Percentiles rank a stretch among this genome's conserved stretches.
These are phyloP conservation scores for Arthrocladium fulminans DNA, from an alignment of 2,329 filamentous ascomycete species.

Conservation along the genomic window DNA sequence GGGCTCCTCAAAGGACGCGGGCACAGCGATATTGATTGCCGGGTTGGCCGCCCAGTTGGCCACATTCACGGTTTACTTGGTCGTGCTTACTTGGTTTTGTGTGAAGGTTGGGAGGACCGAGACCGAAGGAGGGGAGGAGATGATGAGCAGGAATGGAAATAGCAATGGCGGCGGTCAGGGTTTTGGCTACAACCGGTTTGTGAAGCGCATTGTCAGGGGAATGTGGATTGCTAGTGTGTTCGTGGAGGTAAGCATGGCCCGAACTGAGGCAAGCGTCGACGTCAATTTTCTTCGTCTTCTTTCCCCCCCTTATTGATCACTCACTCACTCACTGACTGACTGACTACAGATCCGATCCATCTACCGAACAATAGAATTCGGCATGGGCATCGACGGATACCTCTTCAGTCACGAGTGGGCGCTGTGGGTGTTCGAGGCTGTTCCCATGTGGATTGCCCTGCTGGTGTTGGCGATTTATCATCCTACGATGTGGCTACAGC, in stretches of 20 bases:
- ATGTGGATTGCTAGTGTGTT: conserved; percentile 39
- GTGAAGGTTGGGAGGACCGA: too few species aligned
- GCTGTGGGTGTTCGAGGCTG: conserved; percentile 38
- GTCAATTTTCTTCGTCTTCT: not conserved
- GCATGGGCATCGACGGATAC: conserved; percentile 35
- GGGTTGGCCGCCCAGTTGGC: conserved; percentile 26
- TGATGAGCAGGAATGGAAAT: conserved; percentile 17
- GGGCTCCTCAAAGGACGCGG: conserved; percentile 25
- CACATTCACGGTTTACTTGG: conserved; percentile 24
- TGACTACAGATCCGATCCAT: conserved; percentile 40
- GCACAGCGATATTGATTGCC: conserved; percentile 17
- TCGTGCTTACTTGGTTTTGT: conserved; percentile 21
- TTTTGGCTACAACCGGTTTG: conserved; percentile 30
- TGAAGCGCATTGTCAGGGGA: conserved; percentile 20
- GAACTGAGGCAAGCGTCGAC: not conserved
- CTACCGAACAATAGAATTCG: conserved; percentile 47
- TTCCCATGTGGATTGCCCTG: conserved; percentile 40
- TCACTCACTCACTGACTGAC: too few species aligned
- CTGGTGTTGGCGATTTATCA: conserved; percentile 44
- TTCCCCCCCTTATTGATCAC: conserved; percentile 8
- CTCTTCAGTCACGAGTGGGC: conserved; percentile 34
- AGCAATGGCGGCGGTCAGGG: conserved; percentile 12
- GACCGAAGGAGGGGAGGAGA: not conserved
- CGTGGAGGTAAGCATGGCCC: conserved; percentile 37
- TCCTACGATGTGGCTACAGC: conserved; percentile 34